Base-by-base conservation (phyloP, 2,329 filamentous ascomycete genomes). In the Hysterium pulicare region DNA sequence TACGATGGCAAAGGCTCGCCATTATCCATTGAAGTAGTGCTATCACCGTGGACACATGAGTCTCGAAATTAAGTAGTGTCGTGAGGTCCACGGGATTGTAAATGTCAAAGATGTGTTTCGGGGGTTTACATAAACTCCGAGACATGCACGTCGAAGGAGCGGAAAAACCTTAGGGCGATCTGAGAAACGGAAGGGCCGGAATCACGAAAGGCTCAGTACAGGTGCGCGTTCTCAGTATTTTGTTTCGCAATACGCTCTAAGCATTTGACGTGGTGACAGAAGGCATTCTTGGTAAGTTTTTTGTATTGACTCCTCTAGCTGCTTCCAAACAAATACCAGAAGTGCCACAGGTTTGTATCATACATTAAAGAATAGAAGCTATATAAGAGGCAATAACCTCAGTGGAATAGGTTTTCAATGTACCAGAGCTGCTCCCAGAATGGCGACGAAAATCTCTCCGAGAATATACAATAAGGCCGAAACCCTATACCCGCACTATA, bases 341-440 rank as follows among this genome's bases (percentile, higher is more conserved):
- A 52, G 23, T 20, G 26, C 33, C 33, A 41, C 55, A 56, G 54
- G 50, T 55, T 52, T 49, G 50, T 62, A 64, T 62, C 57, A 68
- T 68, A 67, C 63, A 68, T 68, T 68, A 68, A n/a, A 47, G 53
- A 66, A 67, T 67, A 66, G 57, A 54, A 66, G 58, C 55, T 67
- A 68, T 66, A 49, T 63, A 66, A 53, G 55, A 66, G 61, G 62
- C 52, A 55, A 62, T 64, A 61, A 58, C 61, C 62, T 64, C 56
- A 20, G 41, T 41, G 49, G 54, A 59, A 23, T 51, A 56, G 51
- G 51, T 53, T 30, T 20, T n/a, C n/a, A n/a, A 31, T 34, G 42
- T 24, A 42, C 11, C 16, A 41, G 35, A 41, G 38, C 39, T 22
- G 34, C 37, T 24, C 35, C 31, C 20, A 53, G 53, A 51, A 56